Base-by-base conservation (phyloP, 139 green algal species). In the Tetratostichococcus sp. region DNA sequence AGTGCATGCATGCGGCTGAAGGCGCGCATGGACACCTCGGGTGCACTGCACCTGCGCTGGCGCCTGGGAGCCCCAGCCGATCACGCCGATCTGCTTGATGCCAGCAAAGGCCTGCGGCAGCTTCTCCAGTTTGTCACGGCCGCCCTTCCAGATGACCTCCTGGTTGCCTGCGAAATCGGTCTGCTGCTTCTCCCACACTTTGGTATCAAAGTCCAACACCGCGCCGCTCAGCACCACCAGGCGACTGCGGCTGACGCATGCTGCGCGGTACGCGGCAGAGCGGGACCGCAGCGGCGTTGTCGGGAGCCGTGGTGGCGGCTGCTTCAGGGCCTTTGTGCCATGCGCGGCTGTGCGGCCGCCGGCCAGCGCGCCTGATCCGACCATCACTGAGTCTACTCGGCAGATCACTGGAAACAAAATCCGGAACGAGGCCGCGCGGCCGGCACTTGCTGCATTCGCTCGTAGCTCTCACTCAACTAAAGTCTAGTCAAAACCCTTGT, bases 31-130 rank as follows among this genome's bases (percentile, higher is more conserved):
- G 2, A 28, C 14, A 62, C 50, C 2, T 4, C 14, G 19, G 11
- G 26, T 26, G 19, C 2, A n/a, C 2, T 17, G 2, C 50, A 62
- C 50, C 82, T 94, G 88, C 1, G 87, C 88, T 23, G 88, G 85
- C 11, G 84, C 90, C 87, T 98, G 94, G 23, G 92, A 98, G 31
- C 96, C 96, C 96, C 96, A 99, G 57, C 96, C 96, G 73, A 99
- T 94, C 32, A 99, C 92, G 70, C 93, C 93, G 39, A 99, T 88
- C 77, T 91, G 78, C 83, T 89, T 88, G 80, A 97, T 92, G 78
- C 84, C 87, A 72, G 90, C 82, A 76, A 98, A 96, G 1, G 95
- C 95, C 76, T 97, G 80, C 33, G 87, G 83, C 70, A 99, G 88
- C 43, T 84, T 69, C 11, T 81, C 67, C 86, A 93, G 97, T 84